Percentiles rank a stretch among this genome's conserved stretches.
phyloP scores from a whole-genome alignment of 2,329 filamentous ascomycete species.

The Epichloe brachyelytri region DNA sequence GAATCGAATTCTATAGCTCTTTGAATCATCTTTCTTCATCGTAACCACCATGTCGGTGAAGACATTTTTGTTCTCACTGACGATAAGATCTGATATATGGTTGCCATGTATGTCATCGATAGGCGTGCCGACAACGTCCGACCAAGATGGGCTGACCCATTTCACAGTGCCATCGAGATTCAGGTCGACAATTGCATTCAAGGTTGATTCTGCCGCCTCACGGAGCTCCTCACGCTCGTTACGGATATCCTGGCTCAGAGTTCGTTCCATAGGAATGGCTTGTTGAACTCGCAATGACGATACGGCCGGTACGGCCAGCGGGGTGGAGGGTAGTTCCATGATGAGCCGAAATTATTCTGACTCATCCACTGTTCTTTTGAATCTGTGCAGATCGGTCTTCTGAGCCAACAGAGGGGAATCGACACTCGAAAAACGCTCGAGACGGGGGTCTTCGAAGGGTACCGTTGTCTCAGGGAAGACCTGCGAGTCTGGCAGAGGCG shows the following conservation, averaged over 20 bases:
- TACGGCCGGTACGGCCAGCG: slow-evolving; percentile 40
- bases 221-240: slow-evolving; percentile 89
- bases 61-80: slow-evolving; percentile 62
- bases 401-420: neutral
- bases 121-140: slow-evolving; percentile 74
- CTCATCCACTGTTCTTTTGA: neutral
- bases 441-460: neutral
- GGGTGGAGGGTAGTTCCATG: slow-evolving; percentile 29
- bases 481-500: slow-evolving; percentile 29
- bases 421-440: neutral
- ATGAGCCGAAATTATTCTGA: neutral
- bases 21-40: slow-evolving; percentile 86
- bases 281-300: slow-evolving; percentile 37
- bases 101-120: slow-evolving; percentile 61
- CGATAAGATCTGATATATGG: slow-evolving; percentile 66
- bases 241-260: slow-evolving; percentile 78
- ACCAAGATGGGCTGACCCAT: slow-evolving; percentile 96
- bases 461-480: slow-evolving; percentile 10
- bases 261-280: slow-evolving; percentile 43
- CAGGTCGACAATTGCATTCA: slow-evolving; percentile 92
- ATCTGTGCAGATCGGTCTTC: neutral
- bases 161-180: slow-evolving; percentile 80
- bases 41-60: slow-evolving; percentile 77
- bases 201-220: slow-evolving; percentile 87
- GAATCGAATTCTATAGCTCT: slow-evolving; percentile 82